Base-by-base conservation (phyloP, 352 stramenopile genomes). In the Vaucheria bursata region DNA sequence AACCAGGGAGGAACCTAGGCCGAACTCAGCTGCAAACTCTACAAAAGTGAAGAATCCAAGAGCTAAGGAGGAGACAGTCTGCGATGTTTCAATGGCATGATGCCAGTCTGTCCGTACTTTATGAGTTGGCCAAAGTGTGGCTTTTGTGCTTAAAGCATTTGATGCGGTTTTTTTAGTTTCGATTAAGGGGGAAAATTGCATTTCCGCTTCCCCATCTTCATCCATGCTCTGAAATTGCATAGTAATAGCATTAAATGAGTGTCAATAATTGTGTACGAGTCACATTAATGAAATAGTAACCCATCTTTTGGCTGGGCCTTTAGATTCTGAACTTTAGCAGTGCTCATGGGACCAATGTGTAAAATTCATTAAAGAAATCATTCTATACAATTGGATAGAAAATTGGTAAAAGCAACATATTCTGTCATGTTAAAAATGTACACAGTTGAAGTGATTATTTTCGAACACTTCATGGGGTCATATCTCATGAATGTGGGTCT, bases 1-100 rank as follows among this genome's bases (percentile, higher is more conserved):
- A 25, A 25, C 45, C 45, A 25, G 12, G 45, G 12, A 18, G 12
- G 45, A 59, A 39, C 76, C 76, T 37, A 81, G 49, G 70, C 76
- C 76, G 37, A 81, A 81, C 38, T 77, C 33, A 39, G 71, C 74
- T 31, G 76, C 76, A 29, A 40, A 73, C 50, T 81, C 76, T 38
- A 71, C 68, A 31, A 81, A 72, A 6, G 76, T 71, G 32, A 81
- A 59, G 18, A 75, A 76, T 0, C 37, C 76, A 7, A 81, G 70
- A 33, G 69, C 70, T 12, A 81, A 64, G 18, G 68, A 69, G 1
- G 72, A 53, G 31, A 77, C 53, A 7, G 76, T 81, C 25, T 71
- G 59, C 29, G 70, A 70, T 64, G 40, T 59, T 39, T 81, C 68
- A 18, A 81, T 69, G 31, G 39, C 76, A 64, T 70, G 64, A 0